Conservation (phyloP, 305 asterid genomes). For the Rubia peregrina region DNA sequence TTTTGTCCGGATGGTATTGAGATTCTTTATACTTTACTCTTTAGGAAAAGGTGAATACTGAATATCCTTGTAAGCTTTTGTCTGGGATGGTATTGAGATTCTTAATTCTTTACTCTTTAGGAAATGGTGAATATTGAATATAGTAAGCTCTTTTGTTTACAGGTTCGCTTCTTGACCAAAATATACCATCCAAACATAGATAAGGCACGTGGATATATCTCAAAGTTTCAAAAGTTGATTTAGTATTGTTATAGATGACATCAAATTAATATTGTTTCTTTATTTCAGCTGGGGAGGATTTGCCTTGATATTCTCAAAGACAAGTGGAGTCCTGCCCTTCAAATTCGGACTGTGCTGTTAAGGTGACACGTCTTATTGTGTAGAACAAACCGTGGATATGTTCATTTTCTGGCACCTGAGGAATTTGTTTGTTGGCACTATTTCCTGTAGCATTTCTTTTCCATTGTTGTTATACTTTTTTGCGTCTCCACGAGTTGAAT, state of each 20-base stretch:
- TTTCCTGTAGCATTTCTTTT: background rate
- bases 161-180: slow-evolving; percentile 98
- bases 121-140: background rate
- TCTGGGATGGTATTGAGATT: background rate
- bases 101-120: background rate
- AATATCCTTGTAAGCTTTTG: background rate
- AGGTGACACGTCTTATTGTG: slow-evolving; percentile 41
- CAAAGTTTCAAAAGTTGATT: slow-evolving; percentile 4
- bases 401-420: background rate
- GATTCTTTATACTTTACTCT: background rate
- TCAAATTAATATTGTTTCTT: slow-evolving; percentile 13
- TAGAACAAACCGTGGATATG: background rate
- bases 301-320: slow-evolving; percentile 97
- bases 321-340: slow-evolving; percentile 99
- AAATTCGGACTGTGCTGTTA: slow-evolving; percentile 85
- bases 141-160: slow-evolving; percentile 20
- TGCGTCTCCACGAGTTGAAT: no score
- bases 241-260: slow-evolving; percentile 4
- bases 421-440: background rate
- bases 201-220: slow-evolving; percentile 44
- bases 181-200: slow-evolving; percentile 98
- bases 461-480: background rate
- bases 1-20: background rate
- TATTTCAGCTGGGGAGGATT: slow-evolving; percentile 83
- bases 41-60: background rate